Conservation (phyloP, 2,329 filamentous ascomycete species). For the Paecilomyces niveus region DNA sequence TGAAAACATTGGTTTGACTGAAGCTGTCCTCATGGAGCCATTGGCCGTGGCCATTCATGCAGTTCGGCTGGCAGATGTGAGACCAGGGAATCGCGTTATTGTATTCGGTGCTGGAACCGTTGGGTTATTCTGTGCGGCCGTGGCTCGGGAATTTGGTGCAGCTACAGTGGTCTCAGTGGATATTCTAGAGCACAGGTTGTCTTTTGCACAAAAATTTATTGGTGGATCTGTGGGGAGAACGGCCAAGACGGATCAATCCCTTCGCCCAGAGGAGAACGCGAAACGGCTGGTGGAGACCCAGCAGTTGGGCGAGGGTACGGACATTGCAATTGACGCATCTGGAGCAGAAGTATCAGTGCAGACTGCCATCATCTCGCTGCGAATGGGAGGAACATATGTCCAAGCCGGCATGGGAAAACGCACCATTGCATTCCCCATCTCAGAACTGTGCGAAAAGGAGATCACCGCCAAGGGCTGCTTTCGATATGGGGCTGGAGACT, state of each 20-base stretch:
- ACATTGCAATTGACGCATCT: constrained; percentile 34
- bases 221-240: constrained; percentile 7
- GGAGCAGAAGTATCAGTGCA: constrained; percentile 36
- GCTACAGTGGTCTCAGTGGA: constrained; percentile 54
- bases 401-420: constrained; percentile 29
- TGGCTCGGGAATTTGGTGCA: constrained; percentile 54
- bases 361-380: constrained; percentile 30
- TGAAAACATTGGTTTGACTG: constrained; percentile 27
- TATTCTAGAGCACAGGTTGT: constrained; percentile 52
- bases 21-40: constrained; percentile 43
- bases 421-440: constrained; percentile 26
- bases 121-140: constrained; percentile 56
- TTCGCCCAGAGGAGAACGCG: background rate
- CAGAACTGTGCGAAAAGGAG: constrained; percentile 24
- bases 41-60: constrained; percentile 42
- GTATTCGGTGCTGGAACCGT: constrained; percentile 60
- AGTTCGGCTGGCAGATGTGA: constrained; percentile 32
- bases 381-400: constrained; percentile 16
- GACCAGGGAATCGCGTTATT: constrained; percentile 37
- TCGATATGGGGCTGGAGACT: constrained; percentile 20
- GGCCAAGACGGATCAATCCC: constrained; percentile 10
- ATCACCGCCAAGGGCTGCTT: constrained; percentile 21
- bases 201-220: constrained; percentile 36
- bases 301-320: constrained; percentile 26
- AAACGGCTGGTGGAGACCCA: constrained; percentile 26